Evolutionary conservation across 2,329 filamentous ascomycete genomes (phyloP).

Genomic region (Epichloe sp.): DNA sequence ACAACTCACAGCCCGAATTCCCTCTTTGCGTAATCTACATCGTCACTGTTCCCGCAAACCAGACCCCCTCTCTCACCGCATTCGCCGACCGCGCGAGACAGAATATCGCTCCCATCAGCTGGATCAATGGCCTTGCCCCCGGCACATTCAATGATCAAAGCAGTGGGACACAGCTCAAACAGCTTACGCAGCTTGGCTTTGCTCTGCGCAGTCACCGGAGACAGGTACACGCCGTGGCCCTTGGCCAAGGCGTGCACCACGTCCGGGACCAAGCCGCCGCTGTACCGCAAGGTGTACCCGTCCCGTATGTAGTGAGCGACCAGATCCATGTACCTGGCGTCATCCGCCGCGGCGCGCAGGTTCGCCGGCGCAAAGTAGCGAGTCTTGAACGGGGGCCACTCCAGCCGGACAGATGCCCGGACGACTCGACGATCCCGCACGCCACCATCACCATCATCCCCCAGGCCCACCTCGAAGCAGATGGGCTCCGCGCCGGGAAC

Average conservation of each 20-base stretch:
- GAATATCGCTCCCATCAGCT: slow-evolving; percentile 24
- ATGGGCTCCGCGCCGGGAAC: slow-evolving; percentile 23
- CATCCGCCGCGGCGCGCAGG: slow-evolving; percentile 40
- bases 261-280: slow-evolving; percentile 48
- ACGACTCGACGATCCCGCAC: too few species aligned
- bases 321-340: slow-evolving; percentile 33
- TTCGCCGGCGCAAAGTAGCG: slow-evolving; percentile 52
- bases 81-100: slow-evolving; percentile 24
- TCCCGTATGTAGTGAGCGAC: slow-evolving; percentile 35
- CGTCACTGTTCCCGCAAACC: slow-evolving; percentile 36
- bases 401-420: too few species aligned
- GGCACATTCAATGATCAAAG: slow-evolving; percentile 45
- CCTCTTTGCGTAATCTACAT: slow-evolving; percentile 26
- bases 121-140: slow-evolving; percentile 44
- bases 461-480: slow-evolving; percentile 40
- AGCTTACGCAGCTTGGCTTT: slow-evolving; percentile 44
- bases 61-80: slow-evolving; percentile 38
- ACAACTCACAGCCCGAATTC: not conserved
- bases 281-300: slow-evolving; percentile 47
- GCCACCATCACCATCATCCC: too few species aligned
- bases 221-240: slow-evolving; percentile 48
- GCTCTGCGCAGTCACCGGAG: slow-evolving; percentile 37
- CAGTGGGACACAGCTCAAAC: slow-evolving; percentile 48
- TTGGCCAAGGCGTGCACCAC: slow-evolving; percentile 46
- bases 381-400: slow-evolving; percentile 26